Evolutionary conservation across 805 yeast species (phyloP).

Genomic region (Cyberlindnera xishuangbannaensis): DNA sequence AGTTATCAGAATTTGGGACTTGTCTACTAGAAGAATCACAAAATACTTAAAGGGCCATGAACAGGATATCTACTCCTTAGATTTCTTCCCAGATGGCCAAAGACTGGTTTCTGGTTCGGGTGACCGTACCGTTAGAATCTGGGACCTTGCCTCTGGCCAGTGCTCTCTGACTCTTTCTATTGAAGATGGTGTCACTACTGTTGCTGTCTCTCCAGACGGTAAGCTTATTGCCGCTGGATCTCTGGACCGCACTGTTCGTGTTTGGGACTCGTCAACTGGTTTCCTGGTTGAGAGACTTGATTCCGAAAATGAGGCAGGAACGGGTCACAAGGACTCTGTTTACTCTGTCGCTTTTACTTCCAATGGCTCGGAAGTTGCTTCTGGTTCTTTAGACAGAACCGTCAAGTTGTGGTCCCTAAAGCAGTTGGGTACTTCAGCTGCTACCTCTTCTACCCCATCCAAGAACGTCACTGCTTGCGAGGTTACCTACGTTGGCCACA

Average conservation of each 20-base stretch:
- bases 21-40: slow-evolving; percentile 76
- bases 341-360: slow-evolving; percentile 92
- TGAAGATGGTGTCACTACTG: slow-evolving; percentile 98
- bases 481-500: slow-evolving; percentile 92
- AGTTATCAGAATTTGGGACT: slow-evolving; percentile 93
- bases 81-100: slow-evolving; percentile 90
- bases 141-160: slow-evolving; percentile 90
- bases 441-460: slow-evolving; percentile 33
- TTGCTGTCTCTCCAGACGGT: slow-evolving; percentile 95
- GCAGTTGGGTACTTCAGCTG: slow-evolving; percentile 41
- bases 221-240: slow-evolving; percentile 94
- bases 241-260: slow-evolving; percentile 89
- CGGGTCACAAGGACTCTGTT: slow-evolving; percentile 95
- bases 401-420: slow-evolving; percentile 93
- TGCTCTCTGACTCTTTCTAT: slow-evolving; percentile 83
- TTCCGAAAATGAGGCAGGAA: slow-evolving; percentile 79
- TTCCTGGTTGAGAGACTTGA: slow-evolving; percentile 88
- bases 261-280: slow-evolving; percentile 94
- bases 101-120: slow-evolving; percentile 94
- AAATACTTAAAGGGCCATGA: slow-evolving; percentile 90
- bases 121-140: slow-evolving; percentile 90
- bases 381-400: slow-evolving; percentile 93
- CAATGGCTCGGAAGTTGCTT: slow-evolving; percentile 85
- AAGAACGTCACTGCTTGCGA: slow-evolving; percentile 59
- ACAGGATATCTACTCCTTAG: slow-evolving; percentile 94